Evolutionary conservation across 345 rosid genomes (phyloP).

Genomic region (Aurinia saxatilis): DNA sequence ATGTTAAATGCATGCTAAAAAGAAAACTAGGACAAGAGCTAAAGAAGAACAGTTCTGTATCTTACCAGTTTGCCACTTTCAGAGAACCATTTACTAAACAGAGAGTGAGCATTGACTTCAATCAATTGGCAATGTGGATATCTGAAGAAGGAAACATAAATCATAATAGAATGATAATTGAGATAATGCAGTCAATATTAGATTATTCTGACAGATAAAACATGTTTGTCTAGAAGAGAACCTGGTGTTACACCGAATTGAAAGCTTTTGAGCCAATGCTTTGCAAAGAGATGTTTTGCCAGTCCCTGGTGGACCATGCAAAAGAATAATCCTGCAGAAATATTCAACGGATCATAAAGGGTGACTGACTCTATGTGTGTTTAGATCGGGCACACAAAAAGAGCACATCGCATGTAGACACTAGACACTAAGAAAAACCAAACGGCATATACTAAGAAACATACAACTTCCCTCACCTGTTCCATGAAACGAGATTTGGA

Average conservation of each 20-base stretch:
- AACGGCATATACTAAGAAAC: neutral
- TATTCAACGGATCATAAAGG: neutral
- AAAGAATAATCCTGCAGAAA: constrained; percentile 72
- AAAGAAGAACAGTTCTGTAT: neutral
- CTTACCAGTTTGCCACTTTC: constrained; percentile 98
- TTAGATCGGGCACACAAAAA: neutral
- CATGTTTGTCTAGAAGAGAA: constrained; percentile 18
- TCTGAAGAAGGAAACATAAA: constrained; percentile 40
- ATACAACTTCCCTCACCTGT: constrained; percentile 49
- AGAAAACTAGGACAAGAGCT: constrained; percentile 6
- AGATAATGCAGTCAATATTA: neutral
- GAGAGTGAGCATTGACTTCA: constrained; percentile 98
- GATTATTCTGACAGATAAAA: neutral
- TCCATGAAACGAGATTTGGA: constrained; percentile 91
- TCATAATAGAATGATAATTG: neutral
- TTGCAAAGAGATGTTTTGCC: constrained; percentile 96
- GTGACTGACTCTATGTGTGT: too few species aligned
- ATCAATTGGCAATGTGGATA: constrained; percentile 84
- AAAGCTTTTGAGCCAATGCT: constrained; percentile 94
- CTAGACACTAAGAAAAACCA: neutral
- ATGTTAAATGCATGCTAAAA: constrained; percentile 14
- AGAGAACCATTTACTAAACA: constrained; percentile 99
- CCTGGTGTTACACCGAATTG: constrained; percentile 84
- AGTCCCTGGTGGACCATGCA: constrained; percentile 99
- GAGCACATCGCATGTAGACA: neutral